Conservation (phyloP, 164 flowering plant species). For the Vitis rupestris region DNA sequence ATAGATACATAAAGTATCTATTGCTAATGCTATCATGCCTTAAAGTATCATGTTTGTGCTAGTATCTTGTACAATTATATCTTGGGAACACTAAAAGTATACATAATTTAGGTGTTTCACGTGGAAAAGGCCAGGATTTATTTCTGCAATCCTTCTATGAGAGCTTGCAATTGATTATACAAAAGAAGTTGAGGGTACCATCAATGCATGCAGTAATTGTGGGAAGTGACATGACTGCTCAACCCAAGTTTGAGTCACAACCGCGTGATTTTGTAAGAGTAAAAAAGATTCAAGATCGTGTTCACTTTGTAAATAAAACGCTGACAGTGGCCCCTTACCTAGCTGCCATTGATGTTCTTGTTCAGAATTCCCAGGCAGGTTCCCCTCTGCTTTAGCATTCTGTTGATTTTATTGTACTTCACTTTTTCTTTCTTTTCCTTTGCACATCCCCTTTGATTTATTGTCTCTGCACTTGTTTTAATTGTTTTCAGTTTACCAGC, state of each 20-base stretch:
- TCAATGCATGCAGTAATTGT: conserved; percentile 83
- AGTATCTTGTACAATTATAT: no score
- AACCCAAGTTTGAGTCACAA: conserved; percentile 82
- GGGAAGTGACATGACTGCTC: conserved; percentile 92
- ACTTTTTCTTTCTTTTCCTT: neutral
- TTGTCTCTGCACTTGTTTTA: no score
- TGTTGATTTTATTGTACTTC: no score
- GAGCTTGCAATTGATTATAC: conserved; percentile 65
- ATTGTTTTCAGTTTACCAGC: no score
- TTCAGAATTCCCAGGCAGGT: conserved; percentile 92
- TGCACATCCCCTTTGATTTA: no score
- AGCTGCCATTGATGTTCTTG: conserved; percentile 92
- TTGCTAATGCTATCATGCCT: no score
- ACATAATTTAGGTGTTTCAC: conserved; percentile 81
- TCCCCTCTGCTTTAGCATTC: neutral
- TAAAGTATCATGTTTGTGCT: no score
- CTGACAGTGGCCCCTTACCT: conserved; percentile 90
- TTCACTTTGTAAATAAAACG: conserved; percentile 90
- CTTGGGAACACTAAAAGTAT: no score
- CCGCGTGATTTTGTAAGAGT: conserved; percentile 64
- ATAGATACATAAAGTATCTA: no score
- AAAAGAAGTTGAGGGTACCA: conserved; percentile 73
- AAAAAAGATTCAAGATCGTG: conserved; percentile 67
- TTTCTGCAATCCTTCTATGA: conserved; percentile 81
- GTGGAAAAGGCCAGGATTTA: conserved; percentile 96